A percentile compares a stretch with the other conserved stretches of the same genome.
Evolutionary conservation across 805 yeast genomes (phyloP).

Genomic region (Pichia insulana): DNA sequence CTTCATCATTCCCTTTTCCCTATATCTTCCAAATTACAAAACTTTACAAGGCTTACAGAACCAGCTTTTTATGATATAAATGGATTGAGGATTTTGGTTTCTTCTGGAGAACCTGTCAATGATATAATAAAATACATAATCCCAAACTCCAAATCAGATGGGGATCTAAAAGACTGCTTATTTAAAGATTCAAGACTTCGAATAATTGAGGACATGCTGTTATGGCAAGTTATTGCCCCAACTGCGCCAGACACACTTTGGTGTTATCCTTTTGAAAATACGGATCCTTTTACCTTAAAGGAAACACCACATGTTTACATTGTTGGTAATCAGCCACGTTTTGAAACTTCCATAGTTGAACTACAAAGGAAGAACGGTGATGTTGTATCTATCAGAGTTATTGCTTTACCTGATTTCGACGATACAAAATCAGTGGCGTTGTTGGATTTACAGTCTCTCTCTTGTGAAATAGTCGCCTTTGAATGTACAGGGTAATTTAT

Average conservation of each 20-base stretch:
- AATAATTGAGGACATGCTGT: conserved; percentile 57
- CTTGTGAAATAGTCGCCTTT: conserved; percentile 41
- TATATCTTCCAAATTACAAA: conserved; percentile 25
- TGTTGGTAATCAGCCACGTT: conserved; percentile 74
- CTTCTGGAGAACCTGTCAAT: conserved; percentile 76
- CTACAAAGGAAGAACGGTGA: conserved; percentile 28
- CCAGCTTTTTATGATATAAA: conserved; percentile 65
- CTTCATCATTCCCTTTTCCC: conserved; percentile 70
- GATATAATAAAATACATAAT: conserved; percentile 66
- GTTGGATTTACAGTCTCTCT: conserved; percentile 49
- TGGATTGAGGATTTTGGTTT: conserved; percentile 53
- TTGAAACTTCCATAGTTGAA: conserved; percentile 36
- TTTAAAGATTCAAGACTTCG: conserved; percentile 33
- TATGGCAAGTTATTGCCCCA: conserved; percentile 85
- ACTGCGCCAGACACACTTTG: conserved; percentile 94
- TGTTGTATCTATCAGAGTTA: conserved; percentile 34
- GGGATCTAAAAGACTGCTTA: conserved; percentile 20
- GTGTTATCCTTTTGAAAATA: conserved; percentile 70
- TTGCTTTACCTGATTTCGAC: conserved; percentile 65
- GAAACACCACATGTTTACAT: conserved; percentile 83
- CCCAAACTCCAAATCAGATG: conserved; percentile 29
- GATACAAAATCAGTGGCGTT: conserved; percentile 57
- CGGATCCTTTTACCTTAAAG: conserved; percentile 73
- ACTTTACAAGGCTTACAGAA: conserved; percentile 47
- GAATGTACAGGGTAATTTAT: conserved; percentile 1